Conservation (phyloP, 441 rosid genomes). For the Erodium texanum region DNA sequence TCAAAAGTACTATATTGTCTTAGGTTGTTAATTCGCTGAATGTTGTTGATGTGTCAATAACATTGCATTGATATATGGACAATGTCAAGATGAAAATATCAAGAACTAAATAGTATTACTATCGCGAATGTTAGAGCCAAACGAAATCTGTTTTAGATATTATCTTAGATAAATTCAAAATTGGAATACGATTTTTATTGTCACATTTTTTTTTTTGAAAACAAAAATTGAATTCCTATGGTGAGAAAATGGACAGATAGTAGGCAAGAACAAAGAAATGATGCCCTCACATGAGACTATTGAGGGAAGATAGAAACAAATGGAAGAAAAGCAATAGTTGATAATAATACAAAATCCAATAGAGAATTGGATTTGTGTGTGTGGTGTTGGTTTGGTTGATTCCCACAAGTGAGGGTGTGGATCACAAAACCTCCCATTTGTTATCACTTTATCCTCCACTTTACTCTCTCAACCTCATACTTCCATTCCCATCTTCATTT, state of each 20-base stretch:
- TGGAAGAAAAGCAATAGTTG: not conserved
- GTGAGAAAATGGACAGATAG: not conserved
- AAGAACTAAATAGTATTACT: too few relatives aligned
- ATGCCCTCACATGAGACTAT: not conserved
- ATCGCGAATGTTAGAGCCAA: too few relatives aligned
- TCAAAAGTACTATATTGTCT: too few relatives aligned
- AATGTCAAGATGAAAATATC: too few relatives aligned
- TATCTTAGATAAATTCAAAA: too few relatives aligned
- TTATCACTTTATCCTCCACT: constrained; percentile 1
- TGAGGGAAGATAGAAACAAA: not conserved
- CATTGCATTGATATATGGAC: too few relatives aligned
- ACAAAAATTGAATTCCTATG: not conserved
- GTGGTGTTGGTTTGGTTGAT: not conserved
- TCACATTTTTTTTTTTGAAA: not conserved
- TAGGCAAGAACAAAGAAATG: not conserved
- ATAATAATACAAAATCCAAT: not conserved
- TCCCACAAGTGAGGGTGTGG: constrained; percentile 3
- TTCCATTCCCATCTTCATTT: not conserved
- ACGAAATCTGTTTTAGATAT: too few relatives aligned
- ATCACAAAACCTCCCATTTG: not conserved
- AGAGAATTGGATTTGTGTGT: not conserved
- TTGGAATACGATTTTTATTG: too few relatives aligned
- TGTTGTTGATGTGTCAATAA: too few relatives aligned
- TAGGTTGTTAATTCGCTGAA: too few relatives aligned
- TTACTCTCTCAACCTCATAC: not conserved